Percentiles rank a stretch among this genome's conserved stretches.
Evolutionary conservation across 257 asterid species (phyloP).

Genomic region (Buddleja alternifolia): DNA sequence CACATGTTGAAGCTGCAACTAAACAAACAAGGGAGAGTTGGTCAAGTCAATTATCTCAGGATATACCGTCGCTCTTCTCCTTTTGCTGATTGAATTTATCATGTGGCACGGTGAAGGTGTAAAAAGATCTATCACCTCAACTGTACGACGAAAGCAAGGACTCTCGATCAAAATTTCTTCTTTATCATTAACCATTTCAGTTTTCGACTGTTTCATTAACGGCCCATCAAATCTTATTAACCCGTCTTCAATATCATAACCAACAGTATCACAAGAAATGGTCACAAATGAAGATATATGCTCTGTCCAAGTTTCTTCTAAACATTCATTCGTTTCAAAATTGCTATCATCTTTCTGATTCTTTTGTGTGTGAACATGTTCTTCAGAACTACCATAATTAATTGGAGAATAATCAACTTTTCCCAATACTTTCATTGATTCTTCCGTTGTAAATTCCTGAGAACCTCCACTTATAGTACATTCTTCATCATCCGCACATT

Average conservation of each 20-base stretch:
- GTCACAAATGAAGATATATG: constrained; percentile 7
- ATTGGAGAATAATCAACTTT: constrained; percentile 14
- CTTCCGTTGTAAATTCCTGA: constrained; percentile 24
- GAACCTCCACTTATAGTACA: constrained; percentile 20
- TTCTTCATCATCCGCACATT: constrained; percentile 37
- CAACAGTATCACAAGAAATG: not conserved
- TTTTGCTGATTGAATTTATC: constrained; percentile 45
- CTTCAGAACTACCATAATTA: constrained; percentile 8
- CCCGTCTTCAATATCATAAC: no score
- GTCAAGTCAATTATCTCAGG: constrained; percentile 91
- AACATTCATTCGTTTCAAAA: constrained; percentile 17
- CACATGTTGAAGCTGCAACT: not conserved
- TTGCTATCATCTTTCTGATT: constrained; percentile 10
- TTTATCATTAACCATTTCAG: constrained; percentile 22
- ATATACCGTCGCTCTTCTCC: constrained; percentile 43
- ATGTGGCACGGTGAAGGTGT: constrained; percentile 71
- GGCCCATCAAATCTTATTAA: no score
- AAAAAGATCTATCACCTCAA: constrained; percentile 71
- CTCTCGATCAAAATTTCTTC: constrained; percentile 29
- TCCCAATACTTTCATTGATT: no score
- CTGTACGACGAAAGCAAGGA: constrained; percentile 30
- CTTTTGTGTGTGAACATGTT: not conserved
- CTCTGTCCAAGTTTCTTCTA: constrained; percentile 22
- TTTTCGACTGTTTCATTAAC: constrained; percentile 18
- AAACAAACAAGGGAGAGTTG: constrained; percentile 58